These are phyloP conservation scores for Priceomyces fermenticarens DNA, from an alignment of 805 yeast species.

Conservation along the genomic window DNA sequence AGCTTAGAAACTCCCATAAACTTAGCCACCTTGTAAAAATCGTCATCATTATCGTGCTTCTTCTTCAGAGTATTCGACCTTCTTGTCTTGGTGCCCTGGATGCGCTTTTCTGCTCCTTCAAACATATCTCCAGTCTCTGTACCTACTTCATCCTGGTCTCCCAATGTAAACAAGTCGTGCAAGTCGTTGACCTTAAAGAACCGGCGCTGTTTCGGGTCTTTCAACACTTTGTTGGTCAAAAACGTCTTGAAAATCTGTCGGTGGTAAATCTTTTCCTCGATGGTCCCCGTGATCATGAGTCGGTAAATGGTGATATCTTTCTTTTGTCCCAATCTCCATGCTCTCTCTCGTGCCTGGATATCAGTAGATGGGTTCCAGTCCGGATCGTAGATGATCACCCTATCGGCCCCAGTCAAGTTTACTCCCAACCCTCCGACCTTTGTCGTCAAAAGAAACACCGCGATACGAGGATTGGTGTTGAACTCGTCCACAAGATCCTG, in stretches of 20 bases:
- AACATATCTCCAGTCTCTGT: constrained; percentile 70
- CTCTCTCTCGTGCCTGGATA: constrained; percentile 93
- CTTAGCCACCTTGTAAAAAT: constrained; percentile 59
- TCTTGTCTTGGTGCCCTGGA: constrained; percentile 30
- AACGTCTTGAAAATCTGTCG: constrained; percentile 95
- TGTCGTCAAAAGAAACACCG: constrained; percentile 81
- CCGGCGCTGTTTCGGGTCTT: constrained; percentile 91
- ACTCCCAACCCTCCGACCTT: constrained; percentile 96
- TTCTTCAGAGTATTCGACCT: constrained; percentile 27
- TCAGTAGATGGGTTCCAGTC: constrained; percentile 99
- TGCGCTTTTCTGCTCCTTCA: constrained; percentile 42
- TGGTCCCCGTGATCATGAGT: constrained; percentile 90
- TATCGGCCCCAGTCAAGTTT: constrained; percentile 89
- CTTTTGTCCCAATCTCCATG: constrained; percentile 96
- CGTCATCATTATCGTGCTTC: constrained; percentile 53
- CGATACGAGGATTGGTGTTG: constrained; percentile 56
- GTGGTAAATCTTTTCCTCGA: constrained; percentile 95
- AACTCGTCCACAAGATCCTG: constrained; percentile 80
- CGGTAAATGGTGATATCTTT: constrained; percentile 88
- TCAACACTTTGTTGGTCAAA: constrained; percentile 85
- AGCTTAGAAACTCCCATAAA: constrained; percentile 73
- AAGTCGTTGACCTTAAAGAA: constrained; percentile 91
- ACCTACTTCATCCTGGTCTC: constrained; percentile 65
- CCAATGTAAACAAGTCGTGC: constrained; percentile 83
- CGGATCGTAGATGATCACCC: constrained; percentile 93